Base-by-base conservation (phyloP, 2,329 filamentous ascomycete genomes). In the Xylaria sp. region DNA sequence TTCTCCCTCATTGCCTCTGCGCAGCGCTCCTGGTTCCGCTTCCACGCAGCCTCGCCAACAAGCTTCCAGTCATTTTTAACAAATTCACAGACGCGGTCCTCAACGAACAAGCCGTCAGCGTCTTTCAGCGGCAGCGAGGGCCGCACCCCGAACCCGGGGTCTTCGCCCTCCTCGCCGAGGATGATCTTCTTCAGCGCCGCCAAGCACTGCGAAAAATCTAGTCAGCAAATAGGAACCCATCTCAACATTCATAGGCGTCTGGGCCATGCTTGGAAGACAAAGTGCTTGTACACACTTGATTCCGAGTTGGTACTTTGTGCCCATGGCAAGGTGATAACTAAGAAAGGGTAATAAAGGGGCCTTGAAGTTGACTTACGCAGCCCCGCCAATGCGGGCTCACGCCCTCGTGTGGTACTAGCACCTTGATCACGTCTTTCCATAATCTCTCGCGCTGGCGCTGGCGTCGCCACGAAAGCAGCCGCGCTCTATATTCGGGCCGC, bases 181-280 rank as follows among this genome's bases (percentile, higher is more conserved):
- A 87, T 69, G 47, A 85, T 76, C 52, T 68, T 74, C 63, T 76
- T 80, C 39, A 86, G 60, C 1, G 76, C 77, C 37, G 72, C 74
- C 26, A 74, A 34, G 29, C 29, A 34, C 24, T 26, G 9, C 24
- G 9, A 9, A 5, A 26, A 6, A 5, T 9, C 5, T 5, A 26
- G 24, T 26, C 24, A 26, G 24, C 9, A 26, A 26, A 6, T 26
- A 9, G 6, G 5, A 26, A n/a, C n/a, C n/a, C n/a, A n/a, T n/a
- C n/a, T n/a, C n/a, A n/a, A n/a, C n/a, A n/a, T n/a, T n/a, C n/a
- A n/a, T n/a, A n/a, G n/a, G n/a, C n/a, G n/a, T n/a, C n/a, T n/a
- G n/a, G n/a, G n/a, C n/a, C n/a, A n/a, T n/a, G n/a, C n/a, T n/a
- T n/a, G n/a, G n/a, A n/a, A n/a, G n/a, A n/a, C n/a, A n/a, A n/a